These are phyloP conservation scores for Saprolegnia parasitica DNA, from an alignment of 352 stramenopile genomes.

Conservation along the genomic window DNA sequence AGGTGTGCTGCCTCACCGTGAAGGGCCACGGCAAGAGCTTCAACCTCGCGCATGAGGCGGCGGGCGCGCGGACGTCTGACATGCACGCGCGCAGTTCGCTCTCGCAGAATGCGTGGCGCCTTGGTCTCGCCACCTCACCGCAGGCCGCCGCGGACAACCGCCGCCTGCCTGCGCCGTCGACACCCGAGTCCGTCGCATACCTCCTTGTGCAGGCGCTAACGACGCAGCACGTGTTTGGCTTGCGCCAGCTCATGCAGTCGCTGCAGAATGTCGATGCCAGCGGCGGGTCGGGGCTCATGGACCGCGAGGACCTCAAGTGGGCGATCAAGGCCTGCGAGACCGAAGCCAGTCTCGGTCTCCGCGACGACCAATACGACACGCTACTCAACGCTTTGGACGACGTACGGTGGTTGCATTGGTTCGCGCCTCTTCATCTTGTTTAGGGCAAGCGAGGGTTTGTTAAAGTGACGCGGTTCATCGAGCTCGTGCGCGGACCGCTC, in stretches of 20 bases:
- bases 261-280: conserved; percentile 34
- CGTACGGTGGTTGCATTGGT: conserved; percentile 22
- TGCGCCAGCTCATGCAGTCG: conserved; percentile 20
- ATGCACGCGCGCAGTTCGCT: conserved; percentile 52
- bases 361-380: conserved; percentile 70
- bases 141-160: conserved; percentile 23
- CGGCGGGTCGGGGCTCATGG: conserved; percentile 45
- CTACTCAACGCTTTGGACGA: conserved; percentile 69
- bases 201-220: conserved; percentile 3
- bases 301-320: conserved; percentile 65
- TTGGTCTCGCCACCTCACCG: conserved; percentile 51
- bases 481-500: conserved; percentile 40
- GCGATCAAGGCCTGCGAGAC: conserved; percentile 39
- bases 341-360: conserved; percentile 44
- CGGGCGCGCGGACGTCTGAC: conserved; percentile 58
- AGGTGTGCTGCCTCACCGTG: conserved; percentile 46
- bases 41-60: conserved; percentile 55
- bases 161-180: not conserved
- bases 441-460: conserved; percentile 54
- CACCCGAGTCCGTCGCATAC: not conserved
- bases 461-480: conserved; percentile 42
- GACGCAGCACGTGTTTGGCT: conserved; percentile 1
- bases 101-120: conserved; percentile 58
- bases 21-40: conserved; percentile 60
- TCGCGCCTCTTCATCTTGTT: not conserved